These are phyloP conservation scores for Sporisorium scitamineum DNA, from an alignment of 1,284 basidiomycete genomes.

Conservation along the genomic window DNA sequence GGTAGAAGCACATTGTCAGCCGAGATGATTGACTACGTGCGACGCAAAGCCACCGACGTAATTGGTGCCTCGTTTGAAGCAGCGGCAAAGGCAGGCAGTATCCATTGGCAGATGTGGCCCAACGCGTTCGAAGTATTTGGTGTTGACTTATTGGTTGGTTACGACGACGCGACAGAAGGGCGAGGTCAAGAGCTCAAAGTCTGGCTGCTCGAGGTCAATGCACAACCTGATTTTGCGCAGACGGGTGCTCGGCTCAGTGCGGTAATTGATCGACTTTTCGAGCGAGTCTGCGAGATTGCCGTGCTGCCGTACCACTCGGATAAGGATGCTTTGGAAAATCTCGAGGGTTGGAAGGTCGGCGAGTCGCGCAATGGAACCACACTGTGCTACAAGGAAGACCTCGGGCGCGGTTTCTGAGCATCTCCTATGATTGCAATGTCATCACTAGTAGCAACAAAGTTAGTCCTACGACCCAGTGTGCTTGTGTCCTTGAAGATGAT, in stretches of 20 bases:
- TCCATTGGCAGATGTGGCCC: constrained; percentile 87
- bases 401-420: constrained; percentile 43
- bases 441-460: not conserved
- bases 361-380: constrained; percentile 49
- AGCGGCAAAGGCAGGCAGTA: constrained; percentile 79
- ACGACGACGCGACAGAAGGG: constrained; percentile 19
- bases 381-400: constrained; percentile 54
- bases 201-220: constrained; percentile 89
- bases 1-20: constrained; percentile 43
- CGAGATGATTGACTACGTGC: constrained; percentile 71
- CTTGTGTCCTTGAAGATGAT: not conserved
- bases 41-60: constrained; percentile 62
- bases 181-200: constrained; percentile 72
- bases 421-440: not conserved
- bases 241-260: constrained; percentile 85
- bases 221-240: constrained; percentile 94
- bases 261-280: constrained; percentile 84
- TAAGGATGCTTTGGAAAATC: not conserved
- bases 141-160: constrained; percentile 85
- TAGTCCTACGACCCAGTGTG: not conserved
- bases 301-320: constrained; percentile 50
- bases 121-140: constrained; percentile 97
- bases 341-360: constrained; percentile 45
- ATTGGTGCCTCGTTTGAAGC: constrained; percentile 87
- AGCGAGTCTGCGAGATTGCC: constrained; percentile 55